Evolutionary conservation across 495 filamentous ascomycete genomes (phyloP), one percentile per base, ranked within the genome.

Genomic region (Xylaria telfairii): DNA sequence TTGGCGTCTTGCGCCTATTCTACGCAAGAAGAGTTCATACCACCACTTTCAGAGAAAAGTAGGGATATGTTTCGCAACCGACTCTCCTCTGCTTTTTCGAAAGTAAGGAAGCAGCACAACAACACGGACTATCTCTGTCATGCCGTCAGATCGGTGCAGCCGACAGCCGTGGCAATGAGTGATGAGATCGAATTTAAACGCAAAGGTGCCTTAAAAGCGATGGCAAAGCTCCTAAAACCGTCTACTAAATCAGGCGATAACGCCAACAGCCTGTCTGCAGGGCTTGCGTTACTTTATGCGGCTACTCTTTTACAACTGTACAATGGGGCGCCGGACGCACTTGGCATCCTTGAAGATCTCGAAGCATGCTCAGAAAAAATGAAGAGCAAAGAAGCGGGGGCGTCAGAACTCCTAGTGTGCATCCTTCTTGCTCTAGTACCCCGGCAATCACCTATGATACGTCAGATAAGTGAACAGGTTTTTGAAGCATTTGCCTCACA

Each of bases 281-380:
- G 92, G 0, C 91, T 97, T 71, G 90, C 90, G 53, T 85, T 98
- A 9, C 84, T 98, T 9, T 95, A 96, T 78, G 92, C 92, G n/a
- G 85, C 97, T 67, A 90, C 91, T 2, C 87, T 98, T 59, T 80
- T 98, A 39, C 93, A 97, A 75, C 85, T 97, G n/a, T 95, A 96
- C 81, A 92, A 93, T 74, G 92, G 92, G 24, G 93, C 96, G 68
- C 86, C 91, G 0, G 96, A 98, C 73, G 92, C 94, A 7, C 84
- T 93, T 1, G 86, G 86, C 3, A 89, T 94, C 71, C 85, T 96
- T 8, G 87, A 91, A 21, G 93, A 97, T 74, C 78, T 97, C 12
- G 87, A 91, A 59, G 83, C 88, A 53, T 92, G 90, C 78, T 93
- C 91, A 71, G 83, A 92, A 59, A 90, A 90, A 65, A 80, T 87